Evolutionary conservation across 139 green algal species (phyloP), one percentile per base, ranked within the genome.

Genomic region (Picochlorum sp.): DNA sequence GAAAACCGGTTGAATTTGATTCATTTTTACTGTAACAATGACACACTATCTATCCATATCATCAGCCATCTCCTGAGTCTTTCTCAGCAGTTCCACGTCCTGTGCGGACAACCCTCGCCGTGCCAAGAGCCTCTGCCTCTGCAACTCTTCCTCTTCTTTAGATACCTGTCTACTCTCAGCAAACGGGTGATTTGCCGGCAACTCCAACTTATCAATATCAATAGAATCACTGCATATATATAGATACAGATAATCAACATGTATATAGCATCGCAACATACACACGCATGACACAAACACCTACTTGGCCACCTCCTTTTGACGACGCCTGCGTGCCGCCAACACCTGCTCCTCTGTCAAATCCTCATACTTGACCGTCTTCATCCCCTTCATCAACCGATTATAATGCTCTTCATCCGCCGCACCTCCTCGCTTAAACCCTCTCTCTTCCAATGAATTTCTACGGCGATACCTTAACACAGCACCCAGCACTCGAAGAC

Each of bases 121-220:
- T 28, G 64, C 51, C 1, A 45, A 34, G 8, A 83, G 55, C n/a
- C 75, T 49, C 60, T 44, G 55, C 13, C 51, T 47, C 47, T 72
- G 54, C 54, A 74, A 34, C 67, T 71, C 60, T 55, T 84, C 77
- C 57, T 84, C 77, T 56, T 84, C 74, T 14, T 65, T 30, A 8
- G 62, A 59, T 51, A 88, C 79, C 71, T 76, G 51, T 64, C 80
- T 74, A 50, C 75, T 83, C n/a, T 81, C 75, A 11, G 86, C 86
- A 71, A 84, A 94, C 1, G 87, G 87, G 67, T 94, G 87, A 72
- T 94, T 91, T 6, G 86, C 74, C 5, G 87, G 87, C 31, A 94
- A 76, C 37, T 90, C 82, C 10, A 92, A 65, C 7, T 86, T 73
- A 37, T 90, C 79, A 7, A 91, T 26, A 49, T 74, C 59, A 24